Percentiles rank a stretch among this genome's conserved stretches.
Conservation (phyloP, 1,139 yeast species). For the Hansenula sp. region DNA sequence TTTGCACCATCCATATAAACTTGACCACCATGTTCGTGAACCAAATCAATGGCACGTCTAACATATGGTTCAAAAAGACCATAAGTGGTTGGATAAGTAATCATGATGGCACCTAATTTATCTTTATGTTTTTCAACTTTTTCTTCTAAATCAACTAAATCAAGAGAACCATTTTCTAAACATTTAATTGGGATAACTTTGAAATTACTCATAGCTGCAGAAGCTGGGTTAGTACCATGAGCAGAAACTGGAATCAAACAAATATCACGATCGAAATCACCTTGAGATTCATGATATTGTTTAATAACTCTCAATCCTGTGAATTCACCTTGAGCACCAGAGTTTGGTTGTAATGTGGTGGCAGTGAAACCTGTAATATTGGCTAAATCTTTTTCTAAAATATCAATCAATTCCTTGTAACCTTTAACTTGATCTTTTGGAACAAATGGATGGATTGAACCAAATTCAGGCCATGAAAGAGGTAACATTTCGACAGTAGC, state of each 20-base stretch:
- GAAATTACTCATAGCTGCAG: slow-evolving; percentile 96
- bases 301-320: slow-evolving; percentile 87
- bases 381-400: slow-evolving; percentile 79
- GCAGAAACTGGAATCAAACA: slow-evolving; percentile 96
- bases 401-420: slow-evolving; percentile 66
- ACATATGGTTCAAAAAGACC: slow-evolving; percentile 95
- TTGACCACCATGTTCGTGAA: slow-evolving; percentile 87
- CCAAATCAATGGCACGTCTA: slow-evolving; percentile 74
- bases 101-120: slow-evolving; percentile 85
- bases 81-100: slow-evolving; percentile 95
- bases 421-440: slow-evolving; percentile 87
- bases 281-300: slow-evolving; percentile 68
- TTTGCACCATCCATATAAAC: slow-evolving; percentile 98
- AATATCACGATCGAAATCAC: slow-evolving; percentile 69
- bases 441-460: slow-evolving; percentile 85
- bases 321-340: slow-evolving; percentile 98
- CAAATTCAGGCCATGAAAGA: slow-evolving; percentile 90
- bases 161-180: slow-evolving; percentile 78
- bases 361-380: slow-evolving; percentile 95
- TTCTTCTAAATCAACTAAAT: slow-evolving; percentile 64
- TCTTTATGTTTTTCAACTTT: slow-evolving; percentile 71
- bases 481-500: slow-evolving; percentile 95
- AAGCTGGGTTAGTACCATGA: slow-evolving; percentile 98
- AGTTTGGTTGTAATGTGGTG: slow-evolving; percentile 91
- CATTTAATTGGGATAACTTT: slow-evolving; percentile 93